Evolutionary conservation across 2,329 filamentous ascomycete species (phyloP).

Genomic region (Nigrograna mackinnonii): DNA sequence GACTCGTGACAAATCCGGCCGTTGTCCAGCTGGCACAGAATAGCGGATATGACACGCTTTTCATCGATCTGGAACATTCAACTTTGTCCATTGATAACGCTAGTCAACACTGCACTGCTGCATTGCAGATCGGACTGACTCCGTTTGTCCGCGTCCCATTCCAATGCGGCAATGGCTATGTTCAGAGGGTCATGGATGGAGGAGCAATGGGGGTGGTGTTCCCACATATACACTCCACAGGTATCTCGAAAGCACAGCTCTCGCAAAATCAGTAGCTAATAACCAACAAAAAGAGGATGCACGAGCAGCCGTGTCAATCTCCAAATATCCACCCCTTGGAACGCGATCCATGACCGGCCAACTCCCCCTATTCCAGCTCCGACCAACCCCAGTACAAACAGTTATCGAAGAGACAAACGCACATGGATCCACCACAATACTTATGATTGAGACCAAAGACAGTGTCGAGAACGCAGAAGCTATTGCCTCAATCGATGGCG

Average conservation of each 20-base stretch:
- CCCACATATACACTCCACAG: background rate
- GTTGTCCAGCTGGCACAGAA: background rate
- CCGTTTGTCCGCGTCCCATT: background rate
- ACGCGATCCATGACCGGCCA: background rate
- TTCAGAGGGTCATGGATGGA: background rate
- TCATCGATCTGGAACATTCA: background rate
- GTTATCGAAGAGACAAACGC: background rate
- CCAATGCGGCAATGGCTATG: background rate
- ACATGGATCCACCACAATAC: background rate
- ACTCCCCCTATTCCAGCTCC: background rate
- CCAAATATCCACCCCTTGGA: background rate
- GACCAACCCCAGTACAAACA: background rate
- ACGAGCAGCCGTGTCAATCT: background rate
- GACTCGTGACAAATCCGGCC: background rate
- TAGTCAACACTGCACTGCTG: background rate
- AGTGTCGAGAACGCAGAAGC: background rate
- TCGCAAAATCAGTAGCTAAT: too few species aligned
- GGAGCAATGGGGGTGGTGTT: background rate
- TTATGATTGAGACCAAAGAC: background rate
- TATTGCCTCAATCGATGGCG: constrained; percentile 8
- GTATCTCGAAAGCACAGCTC: too few species aligned
- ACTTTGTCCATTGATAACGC: background rate
- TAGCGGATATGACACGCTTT: background rate
- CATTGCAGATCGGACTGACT: background rate
- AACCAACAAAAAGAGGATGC: too few species aligned